Conservation (phyloP, 495 filamentous ascomycete species). For the Podospora tetraspora region DNA sequence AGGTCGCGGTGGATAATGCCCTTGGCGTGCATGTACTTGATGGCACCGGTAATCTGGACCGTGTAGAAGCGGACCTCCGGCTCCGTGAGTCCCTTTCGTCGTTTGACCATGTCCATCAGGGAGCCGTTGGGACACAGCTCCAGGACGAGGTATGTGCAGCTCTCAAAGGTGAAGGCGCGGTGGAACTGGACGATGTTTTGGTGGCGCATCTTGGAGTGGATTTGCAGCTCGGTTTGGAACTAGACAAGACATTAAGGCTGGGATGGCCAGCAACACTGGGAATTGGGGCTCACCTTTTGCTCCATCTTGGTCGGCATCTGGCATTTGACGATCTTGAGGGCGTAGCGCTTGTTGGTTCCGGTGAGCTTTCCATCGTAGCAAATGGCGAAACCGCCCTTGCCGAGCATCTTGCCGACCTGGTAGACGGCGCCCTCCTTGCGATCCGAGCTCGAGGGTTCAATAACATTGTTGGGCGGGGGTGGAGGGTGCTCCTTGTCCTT, state of each 20-base stretch:
- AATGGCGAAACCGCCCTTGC: conserved; percentile 93
- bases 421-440: conserved; percentile 70
- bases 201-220: conserved; percentile 95
- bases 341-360: conserved; percentile 61
- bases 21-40: conserved; percentile 94
- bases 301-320: conserved; percentile 77
- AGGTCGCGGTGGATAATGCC: conserved; percentile 95
- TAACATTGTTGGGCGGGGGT: conserved; percentile 69
- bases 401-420: conserved; percentile 73
- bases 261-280: background rate
- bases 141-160: conserved; percentile 86
- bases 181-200: conserved; percentile 92
- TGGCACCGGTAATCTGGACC: conserved; percentile 88
- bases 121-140: conserved; percentile 94
- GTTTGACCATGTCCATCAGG: conserved; percentile 97
- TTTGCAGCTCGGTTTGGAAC: conserved; percentile 97
- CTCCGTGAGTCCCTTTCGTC: conserved; percentile 76
- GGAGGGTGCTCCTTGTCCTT: conserved; percentile 70
- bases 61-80: conserved; percentile 88
- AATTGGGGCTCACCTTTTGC: conserved; percentile 64
- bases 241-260: conserved; percentile 40
- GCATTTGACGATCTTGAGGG: conserved; percentile 86
- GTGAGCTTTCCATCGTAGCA: conserved; percentile 72
- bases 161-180: conserved; percentile 84
- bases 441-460: conserved; percentile 59